These are phyloP conservation scores for Flagelloscypha sp. DNA, from an alignment of 768 basidiomycete genomes.

Conservation along the genomic window DNA sequence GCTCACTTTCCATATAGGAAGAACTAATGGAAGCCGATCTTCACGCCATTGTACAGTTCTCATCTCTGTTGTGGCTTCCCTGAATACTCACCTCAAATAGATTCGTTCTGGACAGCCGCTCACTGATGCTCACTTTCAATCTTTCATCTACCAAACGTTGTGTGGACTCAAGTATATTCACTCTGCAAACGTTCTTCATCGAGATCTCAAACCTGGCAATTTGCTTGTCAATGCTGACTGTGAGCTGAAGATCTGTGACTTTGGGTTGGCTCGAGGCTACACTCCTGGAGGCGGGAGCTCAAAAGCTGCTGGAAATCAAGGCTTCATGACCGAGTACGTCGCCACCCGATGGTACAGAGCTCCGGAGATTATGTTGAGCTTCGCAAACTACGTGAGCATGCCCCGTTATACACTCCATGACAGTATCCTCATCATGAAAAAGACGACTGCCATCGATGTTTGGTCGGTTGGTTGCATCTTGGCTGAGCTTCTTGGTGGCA, in stretches of 20 bases:
- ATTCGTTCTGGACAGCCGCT: slow-evolving; percentile 83
- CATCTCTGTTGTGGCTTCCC: slow-evolving; percentile 1
- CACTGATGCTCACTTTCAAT: slow-evolving; percentile 89
- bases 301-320: slow-evolving; percentile 70
- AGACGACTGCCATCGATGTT: slow-evolving; percentile 89
- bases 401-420: slow-evolving; percentile 1
- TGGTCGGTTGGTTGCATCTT: slow-evolving; percentile 97
- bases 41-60: slow-evolving; percentile 79
- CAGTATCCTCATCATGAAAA: slow-evolving; percentile 11
- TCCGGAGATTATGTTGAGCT: slow-evolving; percentile 98
- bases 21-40: slow-evolving; percentile 99
- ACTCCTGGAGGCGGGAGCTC: slow-evolving; percentile 74
- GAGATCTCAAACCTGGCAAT: slow-evolving; percentile 93
- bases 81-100: slow-evolving; percentile 26
- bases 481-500: slow-evolving; percentile 86
- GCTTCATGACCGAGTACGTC: slow-evolving; percentile 99
- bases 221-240: slow-evolving; percentile 97
- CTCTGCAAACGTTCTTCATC: slow-evolving; percentile 94
- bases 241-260: slow-evolving; percentile 97
- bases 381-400: slow-evolving; percentile 78
- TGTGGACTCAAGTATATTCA: slow-evolving; percentile 98
- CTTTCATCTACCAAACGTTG: slow-evolving; percentile 96
- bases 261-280: slow-evolving; percentile 92
- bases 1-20: slow-evolving; percentile 45
- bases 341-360: slow-evolving; percentile 99